A percentile compares a stretch with the other conserved stretches of the same genome.
These are phyloP conservation scores for Sanghuangporus baumii DNA, from an alignment of 1,284 basidiomycete genomes.

Conservation along the genomic window DNA sequence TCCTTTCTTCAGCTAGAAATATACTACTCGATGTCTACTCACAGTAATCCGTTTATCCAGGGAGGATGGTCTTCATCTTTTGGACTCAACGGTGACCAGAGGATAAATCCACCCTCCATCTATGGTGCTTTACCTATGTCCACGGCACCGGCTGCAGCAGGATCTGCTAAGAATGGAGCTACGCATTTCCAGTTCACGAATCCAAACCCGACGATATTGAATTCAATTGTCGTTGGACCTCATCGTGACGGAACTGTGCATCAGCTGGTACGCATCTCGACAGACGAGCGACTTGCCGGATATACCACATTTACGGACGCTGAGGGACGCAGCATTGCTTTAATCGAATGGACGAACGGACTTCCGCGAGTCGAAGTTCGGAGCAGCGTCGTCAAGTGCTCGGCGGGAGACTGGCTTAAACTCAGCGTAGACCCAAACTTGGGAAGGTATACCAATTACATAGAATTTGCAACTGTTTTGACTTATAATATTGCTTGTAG, in stretches of 20 bases:
- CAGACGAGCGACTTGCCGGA: constrained; percentile 42
- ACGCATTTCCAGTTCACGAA: constrained; percentile 40
- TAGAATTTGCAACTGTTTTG: background rate
- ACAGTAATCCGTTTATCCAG: constrained; percentile 19
- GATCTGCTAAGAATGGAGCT: constrained; percentile 33
- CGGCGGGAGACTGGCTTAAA: constrained; percentile 48
- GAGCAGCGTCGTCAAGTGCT: constrained; percentile 41
- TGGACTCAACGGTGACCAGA: background rate
- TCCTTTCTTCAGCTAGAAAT: background rate
- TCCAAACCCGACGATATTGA: constrained; percentile 46
- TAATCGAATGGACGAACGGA: constrained; percentile 47
- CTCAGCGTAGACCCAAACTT: constrained; percentile 37
- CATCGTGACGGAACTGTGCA: constrained; percentile 28
- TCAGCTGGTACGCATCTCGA: constrained; percentile 36
- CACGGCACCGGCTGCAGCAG: constrained; percentile 23
- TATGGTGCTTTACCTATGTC: constrained; percentile 50
- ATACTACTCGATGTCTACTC: constrained; percentile 11
- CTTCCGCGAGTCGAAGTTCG: constrained; percentile 49
- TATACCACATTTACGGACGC: constrained; percentile 51
- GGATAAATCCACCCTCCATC: constrained; percentile 37
- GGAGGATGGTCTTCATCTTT: constrained; percentile 14
- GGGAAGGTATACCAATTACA: constrained; percentile 35
- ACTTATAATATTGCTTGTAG: background rate
- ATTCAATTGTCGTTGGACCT: constrained; percentile 47
- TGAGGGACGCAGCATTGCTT: constrained; percentile 42